phyloP scores from a whole-genome alignment of 768 basidiomycete genomes.

The Auricularia sp. region DNA sequence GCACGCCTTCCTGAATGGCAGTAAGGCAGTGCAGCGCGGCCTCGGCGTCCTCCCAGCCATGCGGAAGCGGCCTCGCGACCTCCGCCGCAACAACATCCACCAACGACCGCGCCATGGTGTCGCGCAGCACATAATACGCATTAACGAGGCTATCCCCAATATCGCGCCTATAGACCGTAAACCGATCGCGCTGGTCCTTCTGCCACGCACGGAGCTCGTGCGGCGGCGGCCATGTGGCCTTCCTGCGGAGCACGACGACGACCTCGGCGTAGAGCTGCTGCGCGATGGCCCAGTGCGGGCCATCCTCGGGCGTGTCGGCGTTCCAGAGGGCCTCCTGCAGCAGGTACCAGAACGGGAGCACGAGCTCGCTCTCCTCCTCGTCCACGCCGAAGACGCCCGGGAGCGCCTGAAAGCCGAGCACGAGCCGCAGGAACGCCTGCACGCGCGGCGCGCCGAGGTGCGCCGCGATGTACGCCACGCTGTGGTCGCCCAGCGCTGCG shows the following conservation, averaged over 20 bases:
- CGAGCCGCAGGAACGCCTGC: constrained; percentile 60
- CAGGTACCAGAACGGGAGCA: constrained; percentile 82
- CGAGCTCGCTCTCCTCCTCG: constrained; percentile 82
- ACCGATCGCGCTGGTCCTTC: constrained; percentile 72
- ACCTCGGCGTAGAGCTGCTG: constrained; percentile 74
- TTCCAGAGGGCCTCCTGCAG: constrained; percentile 83
- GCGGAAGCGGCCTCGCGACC: constrained; percentile 32
- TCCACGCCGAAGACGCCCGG: constrained; percentile 73
- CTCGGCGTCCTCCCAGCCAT: constrained; percentile 83
- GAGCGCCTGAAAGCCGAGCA: constrained; percentile 64
- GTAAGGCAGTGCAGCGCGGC: constrained; percentile 78
- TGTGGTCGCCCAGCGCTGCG: constrained; percentile 78
- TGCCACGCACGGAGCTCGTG: constrained; percentile 42
- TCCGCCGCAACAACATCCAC: constrained; percentile 51
- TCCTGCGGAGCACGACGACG: constrained; percentile 57
- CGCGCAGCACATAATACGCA: constrained; percentile 79
- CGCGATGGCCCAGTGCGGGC: constrained; percentile 26
- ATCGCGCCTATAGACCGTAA: constrained; percentile 66
- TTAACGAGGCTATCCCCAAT: constrained; percentile 84
- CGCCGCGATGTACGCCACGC: constrained; percentile 62
- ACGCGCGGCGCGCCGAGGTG: constrained; percentile 47
- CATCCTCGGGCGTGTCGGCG: constrained; percentile 28
- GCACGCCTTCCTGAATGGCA: constrained; percentile 81
- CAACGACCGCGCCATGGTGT: constrained; percentile 69
- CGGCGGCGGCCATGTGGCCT: constrained; percentile 62